phyloP scores from a whole-genome alignment of 2,329 filamentous ascomycete genomes.

The Neospermospora avenae region DNA sequence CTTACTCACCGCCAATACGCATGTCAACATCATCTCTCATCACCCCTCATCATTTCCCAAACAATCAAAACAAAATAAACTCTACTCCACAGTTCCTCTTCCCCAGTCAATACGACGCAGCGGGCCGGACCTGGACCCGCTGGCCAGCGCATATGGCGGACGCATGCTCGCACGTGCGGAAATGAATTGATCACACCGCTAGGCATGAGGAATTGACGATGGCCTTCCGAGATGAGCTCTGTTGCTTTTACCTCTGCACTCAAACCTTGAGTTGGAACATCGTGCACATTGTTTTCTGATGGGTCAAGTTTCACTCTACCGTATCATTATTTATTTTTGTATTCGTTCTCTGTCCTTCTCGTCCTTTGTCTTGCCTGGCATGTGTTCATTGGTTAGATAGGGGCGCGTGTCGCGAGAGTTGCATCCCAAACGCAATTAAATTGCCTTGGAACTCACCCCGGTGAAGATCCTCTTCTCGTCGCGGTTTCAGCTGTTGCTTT shows the following conservation, averaged over 20 bases:
- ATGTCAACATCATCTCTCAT: background rate
- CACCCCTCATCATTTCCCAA: background rate
- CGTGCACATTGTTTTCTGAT: background rate
- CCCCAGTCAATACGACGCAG: background rate
- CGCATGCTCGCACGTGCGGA: background rate
- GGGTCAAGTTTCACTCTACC: background rate
- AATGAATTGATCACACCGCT: slow-evolving; percentile 1
- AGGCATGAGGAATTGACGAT: background rate
- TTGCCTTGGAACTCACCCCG: background rate
- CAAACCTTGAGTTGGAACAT: background rate
- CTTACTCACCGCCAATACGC: background rate
- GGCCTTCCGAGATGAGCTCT: too few species aligned
- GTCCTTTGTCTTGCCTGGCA: background rate
- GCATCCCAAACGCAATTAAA: background rate
- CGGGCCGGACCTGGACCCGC: slow-evolving; percentile 3
- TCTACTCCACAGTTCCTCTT: background rate
- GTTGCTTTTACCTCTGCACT: too few species aligned
- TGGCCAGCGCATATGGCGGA: background rate
- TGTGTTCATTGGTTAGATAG: background rate
- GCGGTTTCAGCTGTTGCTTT: background rate
- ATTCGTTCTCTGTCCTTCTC: background rate
- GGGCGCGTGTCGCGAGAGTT: background rate
- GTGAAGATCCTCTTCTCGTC: background rate
- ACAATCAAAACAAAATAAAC: background rate
- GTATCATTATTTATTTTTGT: background rate